Evolutionary conservation across 306 rosid genomes (phyloP).

Genomic region (Trichosanthes cucumerina): DNA sequence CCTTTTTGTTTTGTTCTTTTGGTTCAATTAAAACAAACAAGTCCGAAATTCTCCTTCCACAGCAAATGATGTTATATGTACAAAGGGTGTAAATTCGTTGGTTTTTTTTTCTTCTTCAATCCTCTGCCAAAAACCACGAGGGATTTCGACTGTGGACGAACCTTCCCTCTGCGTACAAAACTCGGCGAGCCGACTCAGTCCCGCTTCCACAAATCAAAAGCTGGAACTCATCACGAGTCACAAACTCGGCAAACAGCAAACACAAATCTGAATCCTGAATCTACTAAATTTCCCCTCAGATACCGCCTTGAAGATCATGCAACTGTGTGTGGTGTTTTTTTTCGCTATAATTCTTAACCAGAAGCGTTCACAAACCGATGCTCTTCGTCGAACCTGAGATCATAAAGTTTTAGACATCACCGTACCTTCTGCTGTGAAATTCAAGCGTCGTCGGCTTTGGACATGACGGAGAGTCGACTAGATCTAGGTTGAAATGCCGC

Average conservation of each 20-base stretch:
- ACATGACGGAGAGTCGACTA: constrained; percentile 71
- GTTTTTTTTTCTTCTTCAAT: constrained; percentile 1
- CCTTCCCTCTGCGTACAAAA: background rate
- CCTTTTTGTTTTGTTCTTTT: background rate
- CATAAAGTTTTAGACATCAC: constrained; percentile 22
- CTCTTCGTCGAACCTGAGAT: constrained; percentile 15
- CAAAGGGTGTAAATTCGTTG: background rate
- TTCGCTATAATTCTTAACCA: background rate
- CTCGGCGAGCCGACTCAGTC: constrained; percentile 25
- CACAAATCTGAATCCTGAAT: background rate
- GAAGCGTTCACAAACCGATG: background rate
- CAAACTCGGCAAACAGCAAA: background rate
- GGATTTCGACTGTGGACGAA: background rate
- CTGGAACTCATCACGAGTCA: background rate
- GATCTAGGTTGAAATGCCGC: constrained; percentile 52
- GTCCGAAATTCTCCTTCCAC: constrained; percentile 63
- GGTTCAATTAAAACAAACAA: constrained; percentile 1
- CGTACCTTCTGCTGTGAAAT: constrained; percentile 29
- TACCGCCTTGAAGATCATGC: background rate
- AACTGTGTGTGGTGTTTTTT: background rate
- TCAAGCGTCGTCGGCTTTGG: constrained; percentile 41
- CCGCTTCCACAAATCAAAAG: background rate
- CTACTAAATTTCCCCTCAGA: background rate
- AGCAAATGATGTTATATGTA: constrained; percentile 29
- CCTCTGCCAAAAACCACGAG: constrained; percentile 11